Conservation (phyloP, 306 rosid genomes). For the Betula pendula region DNA sequence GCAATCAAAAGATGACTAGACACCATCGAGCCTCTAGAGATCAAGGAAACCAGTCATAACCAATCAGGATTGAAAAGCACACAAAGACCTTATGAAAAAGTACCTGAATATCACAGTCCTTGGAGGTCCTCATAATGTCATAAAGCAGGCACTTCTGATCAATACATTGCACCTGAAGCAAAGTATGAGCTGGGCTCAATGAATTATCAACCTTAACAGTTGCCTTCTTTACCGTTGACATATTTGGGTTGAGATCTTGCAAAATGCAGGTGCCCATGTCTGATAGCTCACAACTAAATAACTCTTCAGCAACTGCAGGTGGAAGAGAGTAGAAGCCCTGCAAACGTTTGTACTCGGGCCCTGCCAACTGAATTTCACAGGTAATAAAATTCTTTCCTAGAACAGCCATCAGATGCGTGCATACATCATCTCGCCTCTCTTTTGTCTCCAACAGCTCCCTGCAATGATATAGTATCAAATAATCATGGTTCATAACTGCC, state of each 20-base stretch:
- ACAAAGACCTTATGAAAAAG: conserved; percentile 16
- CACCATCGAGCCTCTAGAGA: neutral
- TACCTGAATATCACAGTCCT: conserved; percentile 84
- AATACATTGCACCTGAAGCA: conserved; percentile 77
- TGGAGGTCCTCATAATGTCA: conserved; percentile 81
- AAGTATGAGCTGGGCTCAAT: conserved; percentile 72
- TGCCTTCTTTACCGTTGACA: conserved; percentile 48
- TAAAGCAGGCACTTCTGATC: conserved; percentile 78
- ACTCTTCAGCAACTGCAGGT: conserved; percentile 63
- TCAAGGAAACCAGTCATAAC: neutral
- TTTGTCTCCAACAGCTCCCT: conserved; percentile 75
- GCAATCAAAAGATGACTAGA: neutral
- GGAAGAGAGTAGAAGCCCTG: conserved; percentile 75
- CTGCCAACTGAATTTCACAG: conserved; percentile 83
- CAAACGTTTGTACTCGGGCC: conserved; percentile 74
- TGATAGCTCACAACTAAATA: conserved; percentile 55
- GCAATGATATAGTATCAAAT: conserved; percentile 20
- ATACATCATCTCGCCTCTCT: conserved; percentile 60
- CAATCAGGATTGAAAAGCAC: neutral
- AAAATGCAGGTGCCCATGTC: conserved; percentile 37
- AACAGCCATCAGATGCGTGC: conserved; percentile 59
- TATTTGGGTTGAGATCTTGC: conserved; percentile 47
- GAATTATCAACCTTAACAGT: conserved; percentile 60
- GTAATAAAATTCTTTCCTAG: conserved; percentile 68
- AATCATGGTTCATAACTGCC: conserved; percentile 3